phyloP scores from a whole-genome alignment of 371 early-diverging fungal genomes.

The Fennellomyces sp. region DNA sequence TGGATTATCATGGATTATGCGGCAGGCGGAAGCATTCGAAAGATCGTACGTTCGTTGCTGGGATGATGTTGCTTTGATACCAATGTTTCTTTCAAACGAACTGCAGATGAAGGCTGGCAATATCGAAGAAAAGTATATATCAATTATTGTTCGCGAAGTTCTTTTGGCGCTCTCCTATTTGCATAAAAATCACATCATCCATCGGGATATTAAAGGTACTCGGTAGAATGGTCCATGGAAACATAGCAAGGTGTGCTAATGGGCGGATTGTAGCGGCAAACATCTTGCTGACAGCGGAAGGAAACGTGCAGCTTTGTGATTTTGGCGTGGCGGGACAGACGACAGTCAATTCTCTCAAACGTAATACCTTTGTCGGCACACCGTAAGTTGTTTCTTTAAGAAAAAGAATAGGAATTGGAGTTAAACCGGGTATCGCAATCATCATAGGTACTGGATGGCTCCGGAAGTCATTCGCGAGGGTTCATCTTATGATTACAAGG shows the following conservation, averaged over 20 bases:
- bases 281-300: slow-evolving; percentile 88
- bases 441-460: slow-evolving; percentile 81
- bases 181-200: slow-evolving; percentile 94
- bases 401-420: no score
- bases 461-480: slow-evolving; percentile 90
- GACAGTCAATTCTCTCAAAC: slow-evolving; percentile 69
- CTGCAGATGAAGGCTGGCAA: slow-evolving; percentile 80
- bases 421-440: no score
- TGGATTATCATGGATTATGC: slow-evolving; percentile 99
- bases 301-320: slow-evolving; percentile 95
- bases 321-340: slow-evolving; percentile 85
- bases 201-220: slow-evolving; percentile 97
- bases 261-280: slow-evolving; percentile 94
- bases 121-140: slow-evolving; percentile 87
- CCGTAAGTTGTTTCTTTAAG: slow-evolving; percentile 63
- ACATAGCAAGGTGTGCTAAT: no score
- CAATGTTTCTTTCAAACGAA: background rate
- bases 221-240: no score
- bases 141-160: slow-evolving; percentile 87
- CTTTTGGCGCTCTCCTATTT: slow-evolving; percentile 88
- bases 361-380: slow-evolving; percentile 90
- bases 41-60: slow-evolving; percentile 61
- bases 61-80: background rate
- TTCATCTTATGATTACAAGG: slow-evolving; percentile 78
- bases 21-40: slow-evolving; percentile 90